phyloP scores from a whole-genome alignment of 1,284 basidiomycete genomes.

The Leccinum pachyderme region DNA sequence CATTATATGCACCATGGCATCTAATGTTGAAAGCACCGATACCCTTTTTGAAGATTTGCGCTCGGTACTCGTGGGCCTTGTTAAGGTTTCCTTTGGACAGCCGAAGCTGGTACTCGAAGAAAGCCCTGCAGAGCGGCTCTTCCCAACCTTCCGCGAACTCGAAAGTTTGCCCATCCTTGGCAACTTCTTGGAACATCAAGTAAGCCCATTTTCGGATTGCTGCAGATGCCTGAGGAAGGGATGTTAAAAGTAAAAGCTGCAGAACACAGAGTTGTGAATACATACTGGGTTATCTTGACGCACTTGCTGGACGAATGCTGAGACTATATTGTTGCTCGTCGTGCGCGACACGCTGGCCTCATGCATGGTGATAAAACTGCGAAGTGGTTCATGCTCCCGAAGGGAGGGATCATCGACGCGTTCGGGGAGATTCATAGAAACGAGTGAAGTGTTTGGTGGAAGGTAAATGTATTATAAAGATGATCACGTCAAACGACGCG shows the following conservation, averaged over 20 bases:
- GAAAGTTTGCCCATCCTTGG: conserved; percentile 3
- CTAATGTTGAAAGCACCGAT: conserved; percentile 6
- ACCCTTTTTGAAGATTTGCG: conserved; percentile 4
- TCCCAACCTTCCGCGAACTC: conserved; percentile 12
- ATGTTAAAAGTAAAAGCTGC: background rate
- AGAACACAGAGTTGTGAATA: background rate
- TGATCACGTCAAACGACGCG: too few species aligned
- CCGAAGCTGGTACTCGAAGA: conserved; percentile 21
- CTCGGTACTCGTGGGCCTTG: background rate
- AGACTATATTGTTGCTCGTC: background rate
- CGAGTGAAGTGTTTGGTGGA: background rate
- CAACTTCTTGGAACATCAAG: conserved; percentile 7
- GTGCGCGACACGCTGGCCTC: background rate
- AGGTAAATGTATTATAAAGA: background rate
- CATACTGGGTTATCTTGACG: conserved; percentile 17
- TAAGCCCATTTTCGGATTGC: conserved; percentile 16
- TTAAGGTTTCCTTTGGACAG: background rate
- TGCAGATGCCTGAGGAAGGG: conserved; percentile 13
- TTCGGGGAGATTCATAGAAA: conserved; percentile 24
- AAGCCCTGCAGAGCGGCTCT: conserved; percentile 16
- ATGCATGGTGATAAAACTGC: background rate
- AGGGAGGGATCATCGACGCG: conserved; percentile 23
- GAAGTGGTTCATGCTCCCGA: conserved; percentile 21
- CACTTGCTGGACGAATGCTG: conserved; percentile 17
- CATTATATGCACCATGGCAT: background rate